These are phyloP conservation scores for Neofusicoccum kwambonambiense DNA, from an alignment of 2,329 filamentous ascomycete species.

Conservation along the genomic window DNA sequence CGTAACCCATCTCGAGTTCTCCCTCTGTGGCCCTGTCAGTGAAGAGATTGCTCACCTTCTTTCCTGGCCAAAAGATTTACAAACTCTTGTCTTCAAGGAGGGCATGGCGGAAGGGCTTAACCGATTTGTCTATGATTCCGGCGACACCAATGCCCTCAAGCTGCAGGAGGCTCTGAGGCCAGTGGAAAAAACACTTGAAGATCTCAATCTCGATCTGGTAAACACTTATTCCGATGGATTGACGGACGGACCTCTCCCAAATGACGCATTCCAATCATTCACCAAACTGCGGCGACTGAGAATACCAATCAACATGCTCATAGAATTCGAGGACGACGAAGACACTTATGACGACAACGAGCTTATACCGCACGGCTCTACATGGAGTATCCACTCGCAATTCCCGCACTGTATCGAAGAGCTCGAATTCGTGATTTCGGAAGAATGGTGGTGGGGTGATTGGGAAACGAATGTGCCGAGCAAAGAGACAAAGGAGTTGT, in stretches of 20 bases:
- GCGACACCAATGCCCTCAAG: not conserved
- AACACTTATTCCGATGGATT: not conserved
- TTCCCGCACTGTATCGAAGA: not conserved
- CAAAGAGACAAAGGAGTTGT: not conserved
- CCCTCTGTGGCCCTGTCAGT: not conserved
- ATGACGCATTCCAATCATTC: not conserved
- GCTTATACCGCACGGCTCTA: too few relatives aligned
- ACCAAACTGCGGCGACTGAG: not conserved
- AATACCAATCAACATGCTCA: not conserved
- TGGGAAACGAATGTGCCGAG: not conserved
- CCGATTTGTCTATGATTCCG: not conserved
- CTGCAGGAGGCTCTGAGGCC: not conserved
- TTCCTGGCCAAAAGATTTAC: not conserved
- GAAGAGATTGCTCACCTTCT: not conserved
- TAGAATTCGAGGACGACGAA: not conserved
- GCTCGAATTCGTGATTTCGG: not conserved
- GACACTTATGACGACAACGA: not conserved
- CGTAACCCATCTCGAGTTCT: not conserved
- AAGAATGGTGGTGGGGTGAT: not conserved
- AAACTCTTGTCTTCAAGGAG: not conserved
- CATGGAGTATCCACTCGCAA: not conserved
- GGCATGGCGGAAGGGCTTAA: not conserved
- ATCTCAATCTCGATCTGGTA: not conserved
- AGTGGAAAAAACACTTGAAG: not conserved
- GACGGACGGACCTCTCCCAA: not conserved